Base-by-base conservation (phyloP, 805 yeast genomes). In the Candida ascalaphidarum region DNA sequence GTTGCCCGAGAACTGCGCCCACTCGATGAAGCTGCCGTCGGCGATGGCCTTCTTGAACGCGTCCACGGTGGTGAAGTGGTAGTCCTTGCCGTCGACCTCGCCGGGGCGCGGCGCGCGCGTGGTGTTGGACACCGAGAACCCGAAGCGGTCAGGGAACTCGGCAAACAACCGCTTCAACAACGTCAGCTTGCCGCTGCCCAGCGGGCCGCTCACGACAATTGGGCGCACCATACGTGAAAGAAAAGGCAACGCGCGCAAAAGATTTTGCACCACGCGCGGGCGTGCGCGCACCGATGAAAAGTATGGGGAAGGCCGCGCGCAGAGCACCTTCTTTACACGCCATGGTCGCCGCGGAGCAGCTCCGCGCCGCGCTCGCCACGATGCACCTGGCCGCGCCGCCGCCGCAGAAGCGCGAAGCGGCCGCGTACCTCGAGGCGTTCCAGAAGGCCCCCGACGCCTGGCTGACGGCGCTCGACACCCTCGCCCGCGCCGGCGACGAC, bases 1-100 rank as follows among this genome's bases (percentile, higher is more conserved):
- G 68, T 92, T 92, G 29, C 97, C 97, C 9, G 95, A 84, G 50
- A 92, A 92, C 59, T 86, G 92, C 4, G 99, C 98, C 92, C 95
- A 85, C 61, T 92, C 99, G 40, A 92, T 77, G 62, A 92, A 92
- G 37, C 78, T 81, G 25, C 73, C 63, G 14, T 77, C 76, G 8
- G 66, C 77, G 39, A 92, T 85, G 57, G 84, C 67, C 41, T 65
- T 50, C 58, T 85, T 71, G 72, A 92, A 92, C 34, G 74, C 72
- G 11, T 81, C 92, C 32, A 81, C 88, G 17, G 81, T 70, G 31
- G 72, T 72, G 53, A 89, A 92, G 58, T 89, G 78, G 69, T 92
- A 92, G 50, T 94, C 95, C 42, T 69, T 71, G 35, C 96, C 96
- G 50, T 86, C 68, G 28, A 65, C 70, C 63, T 92, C 99, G 41